Evolutionary conservation across 106 monocot genomes (phyloP).

Genomic region (Dendrobium catenatum): DNA sequence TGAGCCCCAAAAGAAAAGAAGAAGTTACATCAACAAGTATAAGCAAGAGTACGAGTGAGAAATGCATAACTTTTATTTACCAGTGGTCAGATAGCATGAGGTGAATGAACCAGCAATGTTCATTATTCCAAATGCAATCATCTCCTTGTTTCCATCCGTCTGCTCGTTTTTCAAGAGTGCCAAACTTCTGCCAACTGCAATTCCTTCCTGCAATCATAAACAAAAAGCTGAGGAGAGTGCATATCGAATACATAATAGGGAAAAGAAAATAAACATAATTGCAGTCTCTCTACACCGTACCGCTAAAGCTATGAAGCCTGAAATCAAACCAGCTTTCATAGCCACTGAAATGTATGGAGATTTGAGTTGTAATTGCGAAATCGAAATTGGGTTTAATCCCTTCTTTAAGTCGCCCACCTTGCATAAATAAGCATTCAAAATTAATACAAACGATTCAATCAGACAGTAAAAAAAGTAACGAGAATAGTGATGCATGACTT

Average conservation of each 20-base stretch:
- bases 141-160: slow-evolving; percentile 81
- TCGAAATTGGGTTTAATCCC: slow-evolving; percentile 72
- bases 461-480: too few relatives aligned
- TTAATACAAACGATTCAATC: too few relatives aligned
- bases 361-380: slow-evolving; percentile 40
- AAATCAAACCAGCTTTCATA: slow-evolving; percentile 55
- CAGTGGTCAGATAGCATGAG: slow-evolving; percentile 73
- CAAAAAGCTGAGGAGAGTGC: not conserved
- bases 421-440: not conserved
- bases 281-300: slow-evolving; percentile 23
- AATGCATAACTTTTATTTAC: slow-evolving; percentile 11
- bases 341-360: slow-evolving; percentile 23
- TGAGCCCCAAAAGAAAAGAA: too few relatives aligned
- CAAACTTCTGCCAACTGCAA: slow-evolving; percentile 75
- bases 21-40: not conserved
- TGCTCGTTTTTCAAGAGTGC: slow-evolving; percentile 53
- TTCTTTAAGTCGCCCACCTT: slow-evolving; percentile 82
- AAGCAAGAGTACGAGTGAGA: not conserved
- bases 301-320: slow-evolving; percentile 67
- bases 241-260: not conserved
- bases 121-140: slow-evolving; percentile 83
- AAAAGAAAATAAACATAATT: not conserved
- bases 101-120: slow-evolving; percentile 69
- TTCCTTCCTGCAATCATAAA: slow-evolving; percentile 56
- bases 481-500: too few relatives aligned